phyloP scores from a whole-genome alignment of 371 early-diverging fungal species.

The Capniomyces stellatus region DNA sequence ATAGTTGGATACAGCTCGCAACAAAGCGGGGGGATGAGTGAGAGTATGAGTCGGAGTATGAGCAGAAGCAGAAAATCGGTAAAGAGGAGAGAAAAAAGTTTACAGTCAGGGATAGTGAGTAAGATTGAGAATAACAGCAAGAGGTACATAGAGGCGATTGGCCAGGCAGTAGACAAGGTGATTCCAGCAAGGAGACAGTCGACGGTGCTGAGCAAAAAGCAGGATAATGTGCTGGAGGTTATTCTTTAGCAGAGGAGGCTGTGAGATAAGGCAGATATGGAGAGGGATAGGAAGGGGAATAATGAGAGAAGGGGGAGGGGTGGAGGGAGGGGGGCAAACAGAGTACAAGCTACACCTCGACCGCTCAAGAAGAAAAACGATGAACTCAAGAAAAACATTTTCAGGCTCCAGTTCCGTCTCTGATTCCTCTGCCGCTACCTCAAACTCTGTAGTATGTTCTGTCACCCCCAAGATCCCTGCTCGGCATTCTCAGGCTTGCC shows the following conservation, averaged over 20 bases:
- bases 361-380: conserved; percentile 1
- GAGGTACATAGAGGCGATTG: conserved; percentile 63
- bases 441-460: conserved; percentile 26
- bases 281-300: conserved; percentile 2
- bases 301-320: conserved; percentile 16
- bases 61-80: too few species aligned
- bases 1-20: conserved; percentile 28
- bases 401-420: conserved; percentile 36
- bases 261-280: conserved; percentile 31
- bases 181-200: conserved; percentile 37
- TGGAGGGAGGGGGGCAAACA: conserved; percentile 35
- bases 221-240: conserved; percentile 75
- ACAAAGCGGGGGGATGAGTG: conserved; percentile 37
- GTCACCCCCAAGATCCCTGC: conserved; percentile 71
- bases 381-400: conserved; percentile 16
- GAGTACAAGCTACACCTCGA: conserved; percentile 47
- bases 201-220: conserved; percentile 36
- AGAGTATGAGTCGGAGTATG: conserved; percentile 29
- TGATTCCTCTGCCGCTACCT: conserved; percentile 8
- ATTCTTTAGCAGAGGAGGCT: conserved; percentile 67
- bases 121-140: conserved; percentile 67
- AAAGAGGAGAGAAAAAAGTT: too few species aligned
- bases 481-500: conserved; percentile 83
- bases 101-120: conserved; percentile 28
- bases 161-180: conserved; percentile 48